A percentile compares a stretch with the other conserved stretches of the same genome.
Conservation (phyloP, 805 yeast species). For the Brettanomyces bruxellensis region DNA sequence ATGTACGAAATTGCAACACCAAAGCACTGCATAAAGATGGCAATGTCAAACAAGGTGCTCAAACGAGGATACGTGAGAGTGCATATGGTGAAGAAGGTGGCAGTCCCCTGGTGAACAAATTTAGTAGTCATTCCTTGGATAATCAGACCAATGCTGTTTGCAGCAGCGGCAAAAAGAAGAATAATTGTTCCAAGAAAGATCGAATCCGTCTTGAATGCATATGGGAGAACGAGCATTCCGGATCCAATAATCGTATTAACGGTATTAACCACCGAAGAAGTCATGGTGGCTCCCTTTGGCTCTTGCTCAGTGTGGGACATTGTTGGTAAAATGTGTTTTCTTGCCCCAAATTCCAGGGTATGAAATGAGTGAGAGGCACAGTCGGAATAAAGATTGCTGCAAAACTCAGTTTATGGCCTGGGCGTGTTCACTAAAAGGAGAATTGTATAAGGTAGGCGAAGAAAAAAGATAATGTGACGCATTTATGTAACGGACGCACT, state of each 20-base stretch:
- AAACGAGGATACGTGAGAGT: conserved; percentile 63
- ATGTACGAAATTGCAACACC: conserved; percentile 68
- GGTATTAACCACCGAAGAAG: conserved; percentile 57
- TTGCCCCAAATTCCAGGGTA: too few relatives aligned
- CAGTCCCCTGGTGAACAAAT: conserved; percentile 47
- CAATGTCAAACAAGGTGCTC: conserved; percentile 61
- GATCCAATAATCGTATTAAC: conserved; percentile 77
- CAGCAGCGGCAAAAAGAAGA: conserved; percentile 50
- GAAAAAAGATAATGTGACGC: too few relatives aligned
- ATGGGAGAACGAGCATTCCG: conserved; percentile 70
- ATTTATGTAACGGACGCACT: too few relatives aligned
- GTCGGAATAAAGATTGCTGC: too few relatives aligned
- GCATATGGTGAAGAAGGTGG: conserved; percentile 67
- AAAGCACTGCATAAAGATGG: conserved; percentile 69
- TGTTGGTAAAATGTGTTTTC: too few relatives aligned
- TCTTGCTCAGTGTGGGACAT: background rate
- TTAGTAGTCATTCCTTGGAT: conserved; percentile 52
- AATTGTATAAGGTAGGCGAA: too few relatives aligned
- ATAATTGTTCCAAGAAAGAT: conserved; percentile 46
- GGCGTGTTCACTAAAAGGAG: too few relatives aligned
- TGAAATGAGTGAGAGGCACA: too few relatives aligned
- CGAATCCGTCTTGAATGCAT: conserved; percentile 62
- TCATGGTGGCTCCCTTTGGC: conserved; percentile 35
- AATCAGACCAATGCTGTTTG: conserved; percentile 61
- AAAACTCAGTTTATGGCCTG: too few relatives aligned